Evolutionary conservation across 139 green algal genomes (phyloP).

Genomic region (Medakamo hakoo): DNA sequence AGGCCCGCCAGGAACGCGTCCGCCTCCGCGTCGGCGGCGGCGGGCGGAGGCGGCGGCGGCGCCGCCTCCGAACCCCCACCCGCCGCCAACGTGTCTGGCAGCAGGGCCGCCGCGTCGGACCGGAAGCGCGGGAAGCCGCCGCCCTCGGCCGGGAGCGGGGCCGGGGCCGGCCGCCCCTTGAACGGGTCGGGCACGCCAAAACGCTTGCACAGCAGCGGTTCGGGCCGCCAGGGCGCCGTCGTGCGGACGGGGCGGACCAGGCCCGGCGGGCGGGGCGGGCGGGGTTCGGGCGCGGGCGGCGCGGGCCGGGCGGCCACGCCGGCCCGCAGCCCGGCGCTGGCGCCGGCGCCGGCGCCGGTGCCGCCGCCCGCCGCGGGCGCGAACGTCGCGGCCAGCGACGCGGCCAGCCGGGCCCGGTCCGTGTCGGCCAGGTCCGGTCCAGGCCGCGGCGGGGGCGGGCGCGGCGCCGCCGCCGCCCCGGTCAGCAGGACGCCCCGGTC

Average conservation of each 20-base stretch:
- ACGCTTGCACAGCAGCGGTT: conserved; percentile 77
- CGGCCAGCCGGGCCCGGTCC: not conserved
- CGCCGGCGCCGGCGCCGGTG: not conserved
- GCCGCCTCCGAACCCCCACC: not conserved
- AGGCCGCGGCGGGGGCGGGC: not conserved
- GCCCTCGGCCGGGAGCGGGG: not conserved
- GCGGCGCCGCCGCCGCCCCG: conserved; percentile 30
- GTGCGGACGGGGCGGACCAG: conserved; percentile 21
- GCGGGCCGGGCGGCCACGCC: too few relatives aligned
- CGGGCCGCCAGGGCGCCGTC: conserved; percentile 69
- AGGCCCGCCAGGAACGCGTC: not conserved
- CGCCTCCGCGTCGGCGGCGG: too few relatives aligned
- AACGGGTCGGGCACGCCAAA: conserved; percentile 83
- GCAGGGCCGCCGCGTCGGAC: not conserved
- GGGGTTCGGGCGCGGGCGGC: too few relatives aligned
- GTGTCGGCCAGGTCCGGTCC: not conserved
- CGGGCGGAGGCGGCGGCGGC: too few relatives aligned
- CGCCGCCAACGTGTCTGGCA: not conserved
- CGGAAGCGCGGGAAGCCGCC: not conserved
- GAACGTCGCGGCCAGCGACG: not conserved
- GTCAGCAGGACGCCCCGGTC: conserved; percentile 43
- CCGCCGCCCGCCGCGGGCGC: not conserved
- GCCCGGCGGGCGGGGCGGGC: too few relatives aligned
- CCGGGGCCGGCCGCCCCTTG: conserved; percentile 15
- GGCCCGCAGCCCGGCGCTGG: not conserved